Base-by-base conservation (phyloP, 179 eudicot species). In the Silene noctiflora region DNA sequence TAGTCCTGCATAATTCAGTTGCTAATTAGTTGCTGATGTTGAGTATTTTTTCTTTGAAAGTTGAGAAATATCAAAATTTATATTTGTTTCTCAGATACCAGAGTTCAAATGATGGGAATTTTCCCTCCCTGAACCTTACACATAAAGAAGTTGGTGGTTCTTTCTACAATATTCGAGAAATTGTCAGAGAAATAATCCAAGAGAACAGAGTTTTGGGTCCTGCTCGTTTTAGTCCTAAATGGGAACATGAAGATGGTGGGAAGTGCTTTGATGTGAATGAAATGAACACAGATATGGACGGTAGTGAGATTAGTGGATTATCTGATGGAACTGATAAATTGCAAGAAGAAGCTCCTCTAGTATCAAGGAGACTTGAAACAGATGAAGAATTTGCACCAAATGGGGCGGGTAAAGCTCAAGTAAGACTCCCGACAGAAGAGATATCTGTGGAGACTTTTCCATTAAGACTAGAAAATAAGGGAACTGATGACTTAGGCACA, bases 131-230 rank as follows among this genome's bases (percentile, higher is more conserved):
- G 81, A 91, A 78, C 80, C 89, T 92, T 46, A 89, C 98, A 22
- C 93, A 88, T 80, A 93, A 92, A 83, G 97, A 94, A 88, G 95
- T 94, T 79, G 98, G 98, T 73, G 97, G 98, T 31, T 94, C 98
- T 11, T 94, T 88, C 85, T 92, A 94, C 75, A 92, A 89, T 65
- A 90, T 94, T 72, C 87, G 97, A 20, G 96, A 94, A 82, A 84
- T 91, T 75, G 92, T 94, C 76, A 85, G 97, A 72, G 97, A 92
- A 69, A 83, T 92, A 65, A 94, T 94, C 56, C 97, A 94, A 83
- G 97, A 94, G 76, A 94, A 92, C 75, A 87, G 89, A 85, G 91
- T 92, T 67, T 80, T 94, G 72, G 97, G 94, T 84, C 94, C 96
- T 55, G 88, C 92, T 72, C 85, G 75, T 78, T 77, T 76, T 16